Percentiles rank a stretch among this genome's conserved stretches.
phyloP scores from a whole-genome alignment of 2,329 filamentous ascomycete species.

The Fusarium drepaniforme region DNA sequence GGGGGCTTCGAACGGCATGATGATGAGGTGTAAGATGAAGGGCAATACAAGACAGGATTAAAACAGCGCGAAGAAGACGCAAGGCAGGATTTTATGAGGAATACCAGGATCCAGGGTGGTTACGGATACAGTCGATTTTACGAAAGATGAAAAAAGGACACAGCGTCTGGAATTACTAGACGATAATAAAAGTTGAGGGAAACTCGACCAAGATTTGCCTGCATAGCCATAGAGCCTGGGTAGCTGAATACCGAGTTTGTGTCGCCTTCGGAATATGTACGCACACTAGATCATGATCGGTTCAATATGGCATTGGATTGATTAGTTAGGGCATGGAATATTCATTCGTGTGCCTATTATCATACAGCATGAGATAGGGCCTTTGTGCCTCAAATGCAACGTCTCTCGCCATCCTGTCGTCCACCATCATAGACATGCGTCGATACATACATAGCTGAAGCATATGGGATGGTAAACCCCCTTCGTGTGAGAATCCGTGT shows the following conservation, averaged over 20 bases:
- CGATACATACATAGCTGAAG: background rate
- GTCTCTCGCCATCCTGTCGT: background rate
- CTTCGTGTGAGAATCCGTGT: background rate
- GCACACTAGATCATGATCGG: no score
- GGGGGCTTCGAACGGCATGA: background rate
- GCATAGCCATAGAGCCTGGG: background rate
- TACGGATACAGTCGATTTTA: background rate
- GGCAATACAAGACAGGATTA: background rate
- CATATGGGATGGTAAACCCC: background rate
- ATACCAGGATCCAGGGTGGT: slow-evolving; percentile 1
- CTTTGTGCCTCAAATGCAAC: background rate
- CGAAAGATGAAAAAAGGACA: background rate
- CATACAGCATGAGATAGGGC: background rate
- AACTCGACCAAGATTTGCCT: background rate
- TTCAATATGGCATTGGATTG: background rate
- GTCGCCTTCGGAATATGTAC: background rate
- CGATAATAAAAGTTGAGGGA: background rate
- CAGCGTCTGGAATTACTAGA: background rate
- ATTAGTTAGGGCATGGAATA: background rate
- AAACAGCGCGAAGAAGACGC: background rate
- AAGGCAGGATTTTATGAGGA: background rate
- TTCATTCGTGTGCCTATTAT: background rate
- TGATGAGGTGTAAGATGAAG: background rate
- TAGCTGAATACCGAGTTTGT: background rate
- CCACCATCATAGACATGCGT: background rate